phyloP scores from a whole-genome alignment of 2,329 filamentous ascomycete species.

The Penicillium sp. region DNA sequence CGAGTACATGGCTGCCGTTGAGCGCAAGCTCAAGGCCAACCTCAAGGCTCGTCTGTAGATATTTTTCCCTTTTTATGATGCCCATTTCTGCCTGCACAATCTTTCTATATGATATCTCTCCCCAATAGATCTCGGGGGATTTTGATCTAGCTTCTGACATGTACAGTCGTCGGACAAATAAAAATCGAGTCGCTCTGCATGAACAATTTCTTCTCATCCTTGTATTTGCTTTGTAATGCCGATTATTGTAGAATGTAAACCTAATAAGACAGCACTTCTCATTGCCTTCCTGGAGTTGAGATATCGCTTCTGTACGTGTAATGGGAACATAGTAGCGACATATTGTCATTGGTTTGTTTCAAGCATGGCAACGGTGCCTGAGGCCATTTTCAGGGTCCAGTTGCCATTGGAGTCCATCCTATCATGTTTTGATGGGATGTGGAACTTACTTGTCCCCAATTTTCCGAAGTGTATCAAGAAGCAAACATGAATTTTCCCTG shows the following conservation, averaged over 20 bases:
- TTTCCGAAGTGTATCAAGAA: background rate
- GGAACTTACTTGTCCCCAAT: background rate
- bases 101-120: constrained; percentile 16
- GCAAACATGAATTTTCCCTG: background rate
- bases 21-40: constrained; percentile 79
- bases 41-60: constrained; percentile 49
- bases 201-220: background rate
- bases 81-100: constrained; percentile 1
- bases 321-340: too few species aligned
- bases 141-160: constrained; percentile 16
- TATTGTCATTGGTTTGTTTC: too few species aligned
- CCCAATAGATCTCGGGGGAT: constrained; percentile 11
- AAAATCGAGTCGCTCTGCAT: constrained; percentile 9
- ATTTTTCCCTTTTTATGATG: constrained; percentile 9
- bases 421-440: too few species aligned
- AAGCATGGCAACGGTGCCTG: too few species aligned
- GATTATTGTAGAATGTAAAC: background rate
- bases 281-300: too few species aligned
- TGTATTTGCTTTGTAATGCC: background rate
- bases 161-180: constrained; percentile 18
- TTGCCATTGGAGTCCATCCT: too few species aligned
- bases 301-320: too few species aligned
- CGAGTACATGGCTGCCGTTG: constrained; percentile 90
- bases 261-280: background rate
- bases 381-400: too few species aligned